phyloP scores from a whole-genome alignment of 2,329 filamentous ascomycete species.

The Epichloe scottii region DNA sequence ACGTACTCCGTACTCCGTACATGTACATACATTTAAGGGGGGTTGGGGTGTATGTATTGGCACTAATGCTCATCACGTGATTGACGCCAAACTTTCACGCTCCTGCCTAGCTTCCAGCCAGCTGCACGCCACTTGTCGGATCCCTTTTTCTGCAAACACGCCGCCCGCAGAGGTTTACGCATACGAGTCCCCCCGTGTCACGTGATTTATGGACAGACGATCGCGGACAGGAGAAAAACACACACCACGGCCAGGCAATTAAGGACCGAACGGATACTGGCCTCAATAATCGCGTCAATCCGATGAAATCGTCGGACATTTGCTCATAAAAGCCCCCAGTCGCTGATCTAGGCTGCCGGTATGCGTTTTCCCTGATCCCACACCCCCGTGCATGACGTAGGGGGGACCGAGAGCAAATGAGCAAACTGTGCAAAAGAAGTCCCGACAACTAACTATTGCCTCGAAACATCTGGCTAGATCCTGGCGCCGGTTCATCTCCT shows the following conservation, averaged over 20 bases:
- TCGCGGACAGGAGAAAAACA: constrained; percentile 15
- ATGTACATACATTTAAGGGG: too few relatives aligned
- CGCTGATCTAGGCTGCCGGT: constrained; percentile 18
- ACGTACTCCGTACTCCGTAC: too few relatives aligned
- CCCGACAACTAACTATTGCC: not conserved
- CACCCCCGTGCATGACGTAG: constrained; percentile 14
- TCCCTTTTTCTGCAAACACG: constrained; percentile 1
- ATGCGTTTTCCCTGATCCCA: constrained; percentile 15
- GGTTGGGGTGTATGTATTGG: not conserved
- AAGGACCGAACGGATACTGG: constrained; percentile 12
- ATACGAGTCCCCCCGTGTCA: constrained; percentile 10
- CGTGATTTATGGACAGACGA: constrained; percentile 19
- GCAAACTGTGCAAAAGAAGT: not conserved
- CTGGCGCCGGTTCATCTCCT: constrained; percentile 44
- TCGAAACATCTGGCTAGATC: constrained; percentile 18
- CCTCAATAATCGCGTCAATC: constrained; percentile 12
- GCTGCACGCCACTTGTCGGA: not conserved
- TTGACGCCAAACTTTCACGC: not conserved
- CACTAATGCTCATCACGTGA: not conserved
- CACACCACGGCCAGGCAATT: constrained; percentile 9
- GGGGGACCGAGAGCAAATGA: not conserved
- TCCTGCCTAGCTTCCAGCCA: not conserved
- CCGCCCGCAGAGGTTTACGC: not conserved
- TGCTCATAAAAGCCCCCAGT: constrained; percentile 15
- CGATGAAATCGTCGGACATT: constrained; percentile 18